Base-by-base conservation (phyloP, 2,329 filamentous ascomycete species). In the Curvularia lunata region DNA sequence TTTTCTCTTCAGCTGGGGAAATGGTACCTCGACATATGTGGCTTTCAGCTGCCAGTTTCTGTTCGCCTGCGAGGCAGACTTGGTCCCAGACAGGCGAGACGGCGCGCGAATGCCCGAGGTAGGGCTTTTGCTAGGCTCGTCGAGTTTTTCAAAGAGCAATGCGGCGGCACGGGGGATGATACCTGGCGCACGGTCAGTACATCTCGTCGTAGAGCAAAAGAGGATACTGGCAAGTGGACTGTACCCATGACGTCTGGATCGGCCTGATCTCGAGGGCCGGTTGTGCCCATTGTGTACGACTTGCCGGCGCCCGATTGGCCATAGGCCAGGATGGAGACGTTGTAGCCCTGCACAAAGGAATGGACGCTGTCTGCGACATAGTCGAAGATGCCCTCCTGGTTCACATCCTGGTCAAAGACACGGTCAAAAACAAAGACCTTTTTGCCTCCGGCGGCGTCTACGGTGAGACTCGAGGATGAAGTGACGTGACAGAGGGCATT, bases 201-300 rank as follows among this genome's bases (percentile, higher is more conserved):
- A 30, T 27, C 2, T 27, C 12, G 45, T 37, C 27, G 25, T 34
- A 4, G 43, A 5, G 40, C n/a, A 37, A 18, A 18, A 37, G 28
- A 45, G 28, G 27, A n/a, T 28, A 52, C 41, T 34, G 38, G 6
- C 12, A 27, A n/a, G 6, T 38, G 23, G 16, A 25, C 54, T 89
- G 77, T 84, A 95, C 92, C 92, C 90, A 94, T 95, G 28, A 86
- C 78, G 7, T 89, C 85, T 28, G 83, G 65, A 68, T 94, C 84
- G 25, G 81, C 83, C 71, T 96, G 90, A 70, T 97, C 93, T 21
- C 78, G 78, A 1, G 93, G 91, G 4, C 92, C 92, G 0, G 94
- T 92, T 0, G 95, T 99, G 56, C 95, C 95, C 95, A 99, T 99
- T 0, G 95, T 99, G 75, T 96, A 98, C 2, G 94, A 98, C 80